Evolutionary conservation across 768 basidiomycete species (phyloP).

Genomic region (Pleurotus citrinopileatus): DNA sequence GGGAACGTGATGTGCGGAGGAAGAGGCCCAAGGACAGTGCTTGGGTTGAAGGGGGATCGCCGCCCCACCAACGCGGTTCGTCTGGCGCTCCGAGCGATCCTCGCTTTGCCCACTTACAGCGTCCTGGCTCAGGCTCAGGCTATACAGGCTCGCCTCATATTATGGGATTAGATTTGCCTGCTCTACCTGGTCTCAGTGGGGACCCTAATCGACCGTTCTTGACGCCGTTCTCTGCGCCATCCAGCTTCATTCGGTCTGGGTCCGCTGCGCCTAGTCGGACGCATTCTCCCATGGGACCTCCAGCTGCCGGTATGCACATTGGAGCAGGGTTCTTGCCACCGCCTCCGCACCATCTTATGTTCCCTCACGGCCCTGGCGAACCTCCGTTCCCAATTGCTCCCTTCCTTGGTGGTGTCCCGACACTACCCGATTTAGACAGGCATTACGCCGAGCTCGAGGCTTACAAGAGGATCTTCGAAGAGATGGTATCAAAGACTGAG

Average conservation of each 20-base stretch:
- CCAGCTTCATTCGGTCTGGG: slow-evolving; percentile 62
- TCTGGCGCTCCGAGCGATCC: slow-evolving; percentile 6
- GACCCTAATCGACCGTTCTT: slow-evolving; percentile 7
- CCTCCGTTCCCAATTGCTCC: slow-evolving; percentile 6
- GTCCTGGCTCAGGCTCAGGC: slow-evolving; percentile 10
- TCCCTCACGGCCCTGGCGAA: slow-evolving; percentile 1
- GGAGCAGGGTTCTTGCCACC: slow-evolving; percentile 40
- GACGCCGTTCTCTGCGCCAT: slow-evolving; percentile 29
- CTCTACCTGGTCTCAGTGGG: slow-evolving; percentile 39
- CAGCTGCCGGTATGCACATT: slow-evolving; percentile 23
- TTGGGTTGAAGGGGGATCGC: slow-evolving; percentile 8
- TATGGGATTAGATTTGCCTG: slow-evolving; percentile 60
- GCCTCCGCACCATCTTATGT: slow-evolving; percentile 30
- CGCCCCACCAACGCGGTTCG: background rate
- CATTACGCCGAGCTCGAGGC: slow-evolving; percentile 67
- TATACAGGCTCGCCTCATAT: slow-evolving; percentile 11
- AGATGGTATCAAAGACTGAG: slow-evolving; percentile 75
- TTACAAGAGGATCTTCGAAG: slow-evolving; percentile 63
- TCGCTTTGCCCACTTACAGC: slow-evolving; percentile 10
- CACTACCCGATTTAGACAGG: slow-evolving; percentile 60
- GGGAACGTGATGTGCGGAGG: slow-evolving; percentile 7
- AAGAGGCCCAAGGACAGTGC: slow-evolving; percentile 7
- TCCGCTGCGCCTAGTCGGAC: slow-evolving; percentile 69
- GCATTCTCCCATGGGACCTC: slow-evolving; percentile 65
- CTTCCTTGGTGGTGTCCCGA: slow-evolving; percentile 30